A percentile compares a stretch with the other conserved stretches of the same genome.
These are phyloP conservation scores for apple (Malus domestica) DNA, from an alignment of 306 rosid species.

Conservation along the genomic window DNA sequence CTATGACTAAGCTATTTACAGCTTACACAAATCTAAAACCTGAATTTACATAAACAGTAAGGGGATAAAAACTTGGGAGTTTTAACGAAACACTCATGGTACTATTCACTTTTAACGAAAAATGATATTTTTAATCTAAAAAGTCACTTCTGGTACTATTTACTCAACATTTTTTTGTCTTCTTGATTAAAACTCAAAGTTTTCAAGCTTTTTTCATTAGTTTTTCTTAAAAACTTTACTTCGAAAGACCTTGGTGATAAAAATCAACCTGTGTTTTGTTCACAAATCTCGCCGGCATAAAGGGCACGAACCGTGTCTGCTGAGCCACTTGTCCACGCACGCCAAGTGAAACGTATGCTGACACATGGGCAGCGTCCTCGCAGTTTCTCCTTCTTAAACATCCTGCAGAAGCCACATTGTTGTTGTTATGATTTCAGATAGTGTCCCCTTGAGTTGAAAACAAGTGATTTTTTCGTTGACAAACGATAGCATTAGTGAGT, in stretches of 20 bases:
- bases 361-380: constrained; percentile 56
- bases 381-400: constrained; percentile 56
- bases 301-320: constrained; percentile 65
- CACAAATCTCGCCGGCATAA: constrained; percentile 58
- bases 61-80: background rate
- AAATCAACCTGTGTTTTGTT: background rate
- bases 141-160: too few species aligned
- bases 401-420: constrained; percentile 34
- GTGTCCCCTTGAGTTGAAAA: background rate
- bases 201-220: too few species aligned
- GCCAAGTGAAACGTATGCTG: constrained; percentile 62
- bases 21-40: background rate
- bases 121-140: too few species aligned
- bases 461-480: background rate
- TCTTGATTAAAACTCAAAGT: too few species aligned
- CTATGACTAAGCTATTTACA: background rate
- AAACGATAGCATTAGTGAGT: too few species aligned
- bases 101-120: too few species aligned
- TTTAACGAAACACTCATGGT: too few species aligned
- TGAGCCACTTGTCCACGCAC: constrained; percentile 78
- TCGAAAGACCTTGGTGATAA: background rate
- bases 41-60: background rate
- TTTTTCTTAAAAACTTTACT: background rate
- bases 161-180: too few species aligned
- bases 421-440: background rate